Conservation (phyloP, 2,329 filamentous ascomycete genomes). For the Coniochaeta sp. region DNA sequence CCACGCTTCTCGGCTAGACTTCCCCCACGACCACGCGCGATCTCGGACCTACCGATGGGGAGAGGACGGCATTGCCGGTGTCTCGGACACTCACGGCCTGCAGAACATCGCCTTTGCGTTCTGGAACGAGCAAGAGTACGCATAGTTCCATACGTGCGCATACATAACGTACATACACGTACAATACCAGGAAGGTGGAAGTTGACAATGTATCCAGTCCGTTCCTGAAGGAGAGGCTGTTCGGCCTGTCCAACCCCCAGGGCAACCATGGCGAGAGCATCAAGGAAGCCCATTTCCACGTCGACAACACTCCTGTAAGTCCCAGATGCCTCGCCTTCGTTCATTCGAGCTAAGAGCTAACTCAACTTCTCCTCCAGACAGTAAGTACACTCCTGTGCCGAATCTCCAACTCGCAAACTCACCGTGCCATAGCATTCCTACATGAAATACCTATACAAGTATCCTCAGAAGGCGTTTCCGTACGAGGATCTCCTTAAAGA, state of each 20-base stretch:
- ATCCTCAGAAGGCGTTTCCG: slow-evolving; percentile 84
- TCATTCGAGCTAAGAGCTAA: not conserved
- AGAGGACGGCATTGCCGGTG: slow-evolving; percentile 92
- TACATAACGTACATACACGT: too few species aligned
- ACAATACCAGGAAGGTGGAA: not conserved
- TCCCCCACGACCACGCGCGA: slow-evolving; percentile 85
- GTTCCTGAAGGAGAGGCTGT: slow-evolving; percentile 90
- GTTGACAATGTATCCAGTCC: slow-evolving; percentile 52
- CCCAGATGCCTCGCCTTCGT: not conserved
- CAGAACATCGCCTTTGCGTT: slow-evolving; percentile 95
- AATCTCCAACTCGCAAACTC: slow-evolving; percentile 18
- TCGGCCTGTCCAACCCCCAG: slow-evolving; percentile 91
- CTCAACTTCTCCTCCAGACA: not conserved
- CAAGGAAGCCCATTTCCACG: slow-evolving; percentile 93
- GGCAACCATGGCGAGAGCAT: slow-evolving; percentile 96
- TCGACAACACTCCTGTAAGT: slow-evolving; percentile 79
- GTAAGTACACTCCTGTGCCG: not conserved
- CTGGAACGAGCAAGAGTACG: slow-evolving; percentile 93
- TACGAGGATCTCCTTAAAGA: slow-evolving; percentile 83
- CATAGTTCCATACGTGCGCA: slow-evolving; percentile 3
- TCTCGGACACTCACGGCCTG: slow-evolving; percentile 81
- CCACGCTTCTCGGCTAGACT: slow-evolving; percentile 51
- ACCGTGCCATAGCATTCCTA: slow-evolving; percentile 65
- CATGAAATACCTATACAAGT: slow-evolving; percentile 99
- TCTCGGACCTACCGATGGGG: slow-evolving; percentile 91